Evolutionary conservation across 371 early-diverging fungal species (phyloP), one percentile per base, ranked within the genome.

Genomic region (Batkoa obscura): DNA sequence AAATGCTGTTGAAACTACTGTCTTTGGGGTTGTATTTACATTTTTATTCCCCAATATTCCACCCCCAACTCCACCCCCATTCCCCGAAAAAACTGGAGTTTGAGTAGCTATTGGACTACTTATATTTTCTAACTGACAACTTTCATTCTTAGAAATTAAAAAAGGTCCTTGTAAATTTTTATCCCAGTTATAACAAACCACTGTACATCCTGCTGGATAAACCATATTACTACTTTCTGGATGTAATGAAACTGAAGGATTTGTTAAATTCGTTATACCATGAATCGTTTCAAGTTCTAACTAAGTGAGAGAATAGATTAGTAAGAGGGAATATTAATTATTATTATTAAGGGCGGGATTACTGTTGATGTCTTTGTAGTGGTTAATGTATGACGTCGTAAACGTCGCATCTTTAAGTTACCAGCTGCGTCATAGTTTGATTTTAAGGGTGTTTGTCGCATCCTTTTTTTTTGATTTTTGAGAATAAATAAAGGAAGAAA

Each of bases 121-220:
- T 34, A 35, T 58, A 37, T 8, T 8, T 8, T 35, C 6, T 17
- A 36, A 34, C 12, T 23, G 10, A 2, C n/a, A 33, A 6, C 17
- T 43, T 32, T 51, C 23, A 17, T 58, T 47, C 12, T 47, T 48
- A 12, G 58, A 47, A 10, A 46, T 43, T 51, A 85, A 61, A 53
- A 80, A 78, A 6, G 71, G 79, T 1, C 78, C 65, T 59, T 87
- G 88, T 56, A 73, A 74, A 60, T 83, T 76, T 17, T 70, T 70
- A 41, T 73, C 72, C 62, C 81, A 75, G 62, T 81, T 77, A 64
- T 83, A 84, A 36, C 84, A 68, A 15, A 83, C 80, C 5, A 81
- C 77, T 2, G 78, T 75, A 32, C 79, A 81, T 36, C 86, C 88
- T 34, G 87, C 81, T 32, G 83, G 76, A 68, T 80, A 83, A 33